A percentile compares a stretch with the other conserved stretches of the same genome.
phyloP scores from a whole-genome alignment of 23 red algal species.

The Gracilaria caudata region DNA sequence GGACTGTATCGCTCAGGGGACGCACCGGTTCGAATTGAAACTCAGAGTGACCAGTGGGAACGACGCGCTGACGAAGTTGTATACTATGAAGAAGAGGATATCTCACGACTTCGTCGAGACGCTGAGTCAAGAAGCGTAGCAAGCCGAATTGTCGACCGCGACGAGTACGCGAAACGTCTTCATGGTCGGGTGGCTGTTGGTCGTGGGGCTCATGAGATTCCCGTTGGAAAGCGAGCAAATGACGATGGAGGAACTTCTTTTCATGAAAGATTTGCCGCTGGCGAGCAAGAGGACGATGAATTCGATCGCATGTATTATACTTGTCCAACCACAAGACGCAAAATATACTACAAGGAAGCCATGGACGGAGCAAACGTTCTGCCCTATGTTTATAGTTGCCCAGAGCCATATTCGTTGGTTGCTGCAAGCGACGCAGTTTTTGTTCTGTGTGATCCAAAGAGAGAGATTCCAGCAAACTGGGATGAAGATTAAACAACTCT shows the following conservation, averaged over 20 bases:
- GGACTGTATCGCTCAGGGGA: conserved; percentile 67
- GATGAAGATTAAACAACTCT: conserved; percentile 32
- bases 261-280: neutral
- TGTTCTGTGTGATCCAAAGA: conserved; percentile 70
- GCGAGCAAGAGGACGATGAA: conserved; percentile 28
- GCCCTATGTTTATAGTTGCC: conserved; percentile 82
- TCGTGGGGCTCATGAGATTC: conserved; percentile 19
- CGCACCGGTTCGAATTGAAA: conserved; percentile 47
- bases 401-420: conserved; percentile 70
- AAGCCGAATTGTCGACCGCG: conserved; percentile 3
- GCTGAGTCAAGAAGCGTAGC: conserved; percentile 50
- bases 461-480: conserved; percentile 62
- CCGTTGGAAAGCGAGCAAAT: neutral
- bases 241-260: conserved; percentile 21
- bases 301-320: conserved; percentile 64
- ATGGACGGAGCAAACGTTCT: conserved; percentile 73
- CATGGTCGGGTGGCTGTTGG: conserved; percentile 36
- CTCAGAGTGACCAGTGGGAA: conserved; percentile 52
- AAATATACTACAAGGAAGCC: conserved; percentile 56
- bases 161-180: conserved; percentile 23
- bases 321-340: conserved; percentile 69
- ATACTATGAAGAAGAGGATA: conserved; percentile 55
- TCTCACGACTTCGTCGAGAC: conserved; percentile 18
- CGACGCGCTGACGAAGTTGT: conserved; percentile 40
- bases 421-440: conserved; percentile 73